phyloP scores from a whole-genome alignment of 805 yeast species.

The Wickerhamiella siamensis region DNA sequence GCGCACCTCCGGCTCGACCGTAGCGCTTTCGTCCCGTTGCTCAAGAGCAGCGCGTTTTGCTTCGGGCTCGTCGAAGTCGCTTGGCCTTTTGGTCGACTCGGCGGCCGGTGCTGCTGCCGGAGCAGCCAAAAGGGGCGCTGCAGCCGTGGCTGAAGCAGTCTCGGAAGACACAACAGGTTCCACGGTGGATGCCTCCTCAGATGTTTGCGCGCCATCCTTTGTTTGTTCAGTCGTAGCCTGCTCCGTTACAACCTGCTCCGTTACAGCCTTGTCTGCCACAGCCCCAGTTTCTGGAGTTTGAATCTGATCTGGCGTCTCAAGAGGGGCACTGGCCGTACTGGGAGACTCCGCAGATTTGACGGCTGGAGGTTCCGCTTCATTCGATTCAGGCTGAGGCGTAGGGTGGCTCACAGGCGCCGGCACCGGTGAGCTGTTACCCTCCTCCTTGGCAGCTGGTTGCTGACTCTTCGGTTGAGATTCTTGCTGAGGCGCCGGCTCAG shows the following conservation, averaged over 20 bases:
- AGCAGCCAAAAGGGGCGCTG: no score
- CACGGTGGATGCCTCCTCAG: background rate
- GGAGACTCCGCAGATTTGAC: no score
- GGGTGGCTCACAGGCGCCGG: background rate
- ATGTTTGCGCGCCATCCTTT: background rate
- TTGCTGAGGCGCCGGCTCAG: background rate
- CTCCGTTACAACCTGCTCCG: no score
- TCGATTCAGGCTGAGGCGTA: background rate
- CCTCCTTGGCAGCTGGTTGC: background rate
- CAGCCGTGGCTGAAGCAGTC: no score
- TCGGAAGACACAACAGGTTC: no score
- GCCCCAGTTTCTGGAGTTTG: no score
- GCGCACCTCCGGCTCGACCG: constrained; percentile 13
- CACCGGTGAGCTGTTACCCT: background rate
- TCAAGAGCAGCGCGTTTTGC: constrained; percentile 11
- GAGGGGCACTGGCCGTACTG: no score
- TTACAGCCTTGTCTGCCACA: no score
- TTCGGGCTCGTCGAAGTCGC: constrained; percentile 7
- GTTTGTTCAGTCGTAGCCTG: background rate
- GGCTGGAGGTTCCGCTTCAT: no score
- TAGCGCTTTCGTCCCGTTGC: background rate
- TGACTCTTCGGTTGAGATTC: background rate
- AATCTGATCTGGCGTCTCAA: no score
- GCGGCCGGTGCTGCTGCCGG: no score
- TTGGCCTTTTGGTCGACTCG: no score